Evolutionary conservation across 345 rosid genomes (phyloP), one percentile per base, ranked within the genome.

Genomic region (Noccaea caerulescens): DNA sequence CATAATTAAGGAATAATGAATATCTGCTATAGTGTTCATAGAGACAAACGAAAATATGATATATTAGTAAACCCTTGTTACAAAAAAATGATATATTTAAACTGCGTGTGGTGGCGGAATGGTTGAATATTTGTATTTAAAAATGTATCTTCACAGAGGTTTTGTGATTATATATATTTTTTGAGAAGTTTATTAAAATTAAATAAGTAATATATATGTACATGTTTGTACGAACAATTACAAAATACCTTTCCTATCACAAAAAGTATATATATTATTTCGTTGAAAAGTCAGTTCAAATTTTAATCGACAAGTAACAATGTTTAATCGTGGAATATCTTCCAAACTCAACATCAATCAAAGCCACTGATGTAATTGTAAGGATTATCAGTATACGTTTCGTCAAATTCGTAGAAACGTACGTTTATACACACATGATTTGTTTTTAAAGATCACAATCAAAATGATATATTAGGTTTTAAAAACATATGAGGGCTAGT

Each of bases 271-370:
- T n/a, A 41, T 66, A 65, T 58, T 66, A 30, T 50, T 58, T 49
- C 44, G 54, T 49, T 41, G 66, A 58, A 61, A 73, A 51, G 54
- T 37, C n/a, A 58, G 46, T 50, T 49, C 13, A 51, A 51, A 42
- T 13, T 18, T 58, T 74, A 67, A 59, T 67, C 63, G 43, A 42
- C 47, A 42, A 59, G 68, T 56, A 74, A 59, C 67, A 50, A 51
- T 58, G 39, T 73, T 49, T 16, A 10, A 51, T 42, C 67, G 61
- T 55, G 14, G 62, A 36, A 73, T 66, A 58, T 66, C 52, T 58
- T 66, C 14, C 47, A 52, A 42, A 43, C 34, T 49, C 43, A 51
- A 67, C 10, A 67, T 58, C 68, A 44, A 8, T 43, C 14, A 42
- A 59, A 57, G 38, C 36, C 38, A 58, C 14, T 57, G 36, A 10